Conservation (phyloP, 78 protist genomes). For the Capsaspora owczarzaki region DNA sequence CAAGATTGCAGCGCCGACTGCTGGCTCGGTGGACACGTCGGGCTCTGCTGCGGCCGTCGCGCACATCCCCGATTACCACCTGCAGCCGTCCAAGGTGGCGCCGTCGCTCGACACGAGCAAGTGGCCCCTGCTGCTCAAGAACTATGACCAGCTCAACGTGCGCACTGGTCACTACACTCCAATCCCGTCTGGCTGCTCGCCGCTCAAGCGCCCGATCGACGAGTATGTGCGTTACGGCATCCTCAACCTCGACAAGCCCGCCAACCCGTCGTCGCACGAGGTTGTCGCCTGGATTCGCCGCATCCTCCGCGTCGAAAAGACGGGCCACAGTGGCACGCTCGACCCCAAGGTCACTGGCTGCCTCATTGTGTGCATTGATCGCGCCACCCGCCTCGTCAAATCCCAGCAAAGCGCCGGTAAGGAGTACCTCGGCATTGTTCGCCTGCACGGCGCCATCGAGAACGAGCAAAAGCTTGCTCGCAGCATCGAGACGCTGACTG, state of each 20-base stretch:
- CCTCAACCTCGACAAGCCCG: constrained; percentile 99
- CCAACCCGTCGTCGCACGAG: constrained; percentile 99
- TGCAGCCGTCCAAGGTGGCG: not conserved
- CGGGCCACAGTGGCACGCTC: constrained; percentile 98
- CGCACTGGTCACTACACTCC: constrained; percentile 95
- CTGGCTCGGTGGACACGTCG: too few relatives aligned
- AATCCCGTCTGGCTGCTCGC: constrained; percentile 89
- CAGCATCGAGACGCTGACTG: constrained; percentile 82
- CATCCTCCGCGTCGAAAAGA: constrained; percentile 90
- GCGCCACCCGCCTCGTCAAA: constrained; percentile 99
- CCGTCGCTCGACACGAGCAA: constrained; percentile 50
- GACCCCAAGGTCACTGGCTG: constrained; percentile 99
- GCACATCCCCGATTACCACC: too few relatives aligned
- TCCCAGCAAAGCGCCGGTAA: constrained; percentile 96
- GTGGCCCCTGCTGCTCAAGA: constrained; percentile 88
- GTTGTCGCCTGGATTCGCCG: constrained; percentile 95
- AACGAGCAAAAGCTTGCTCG: constrained; percentile 26
- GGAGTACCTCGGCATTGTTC: constrained; percentile 94
- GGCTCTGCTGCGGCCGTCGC: too few relatives aligned
- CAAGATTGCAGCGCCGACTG: too few relatives aligned
- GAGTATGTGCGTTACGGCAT: constrained; percentile 94
- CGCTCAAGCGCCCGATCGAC: constrained; percentile 83
- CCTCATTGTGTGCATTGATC: constrained; percentile 93
- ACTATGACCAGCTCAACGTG: constrained; percentile 86
- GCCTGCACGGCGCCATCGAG: constrained; percentile 84